These are phyloP conservation scores for Filosporella fistucella DNA, from an alignment of 495 filamentous ascomycete species.

Conservation along the genomic window DNA sequence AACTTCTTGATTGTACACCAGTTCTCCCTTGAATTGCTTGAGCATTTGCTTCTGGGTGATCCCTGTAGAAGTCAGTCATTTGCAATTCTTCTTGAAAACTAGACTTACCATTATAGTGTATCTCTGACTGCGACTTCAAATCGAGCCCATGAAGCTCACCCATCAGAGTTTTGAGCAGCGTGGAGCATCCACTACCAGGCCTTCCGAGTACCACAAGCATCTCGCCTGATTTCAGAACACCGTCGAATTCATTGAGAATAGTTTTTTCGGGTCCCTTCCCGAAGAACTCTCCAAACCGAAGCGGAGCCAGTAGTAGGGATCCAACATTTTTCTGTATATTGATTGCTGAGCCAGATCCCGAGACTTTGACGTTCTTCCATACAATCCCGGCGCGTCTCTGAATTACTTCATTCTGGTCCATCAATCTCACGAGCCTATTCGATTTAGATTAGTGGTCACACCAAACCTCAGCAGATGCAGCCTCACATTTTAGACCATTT, in stretches of 20 bases:
- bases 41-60: constrained; percentile 28
- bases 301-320: constrained; percentile 23
- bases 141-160: constrained; percentile 39
- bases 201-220: constrained; percentile 78
- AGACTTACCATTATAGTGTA: constrained; percentile 31
- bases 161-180: constrained; percentile 23
- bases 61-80: constrained; percentile 6
- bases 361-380: constrained; percentile 42
- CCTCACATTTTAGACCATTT: constrained; percentile 49
- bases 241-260: constrained; percentile 70
- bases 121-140: constrained; percentile 23
- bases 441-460: neutral
- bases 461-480: neutral
- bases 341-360: constrained; percentile 42
- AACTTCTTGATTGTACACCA: constrained; percentile 66
- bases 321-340: constrained; percentile 36
- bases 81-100: neutral
- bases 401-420: constrained; percentile 22
- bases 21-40: constrained; percentile 36
- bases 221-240: constrained; percentile 68
- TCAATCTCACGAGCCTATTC: constrained; percentile 30
- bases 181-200: constrained; percentile 56
- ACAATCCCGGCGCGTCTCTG: constrained; percentile 35
- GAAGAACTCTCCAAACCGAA: constrained; percentile 21
- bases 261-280: constrained; percentile 54